A percentile compares a stretch with the other conserved stretches of the same genome.
These are phyloP conservation scores for Monosporascus ibericus DNA, from an alignment of 2,329 filamentous ascomycete species.

Conservation along the genomic window DNA sequence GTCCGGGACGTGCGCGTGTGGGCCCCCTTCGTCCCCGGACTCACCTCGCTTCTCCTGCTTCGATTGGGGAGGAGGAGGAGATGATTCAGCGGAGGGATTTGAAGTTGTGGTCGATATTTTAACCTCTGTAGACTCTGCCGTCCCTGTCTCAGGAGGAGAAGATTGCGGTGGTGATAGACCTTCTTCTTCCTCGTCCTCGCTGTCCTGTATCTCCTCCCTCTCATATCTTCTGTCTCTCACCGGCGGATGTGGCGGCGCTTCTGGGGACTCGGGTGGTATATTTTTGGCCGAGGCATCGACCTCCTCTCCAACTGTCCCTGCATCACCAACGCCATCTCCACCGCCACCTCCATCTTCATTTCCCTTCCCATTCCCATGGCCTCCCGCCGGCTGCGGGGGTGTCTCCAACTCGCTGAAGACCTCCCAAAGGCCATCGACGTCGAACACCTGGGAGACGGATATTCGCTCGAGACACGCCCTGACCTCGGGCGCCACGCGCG, in stretches of 20 bases:
- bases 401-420: conserved; percentile 45
- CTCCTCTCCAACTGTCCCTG: not conserved
- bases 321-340: not conserved
- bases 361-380: not conserved
- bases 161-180: conserved; percentile 12
- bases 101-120: not conserved
- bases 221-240: conserved; percentile 3
- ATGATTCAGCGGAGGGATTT: not conserved
- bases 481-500: conserved; percentile 15
- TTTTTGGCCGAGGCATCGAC: not conserved
- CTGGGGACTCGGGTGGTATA: conserved; percentile 2
- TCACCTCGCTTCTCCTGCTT: not conserved
- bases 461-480: conserved; percentile 41
- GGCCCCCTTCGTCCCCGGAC: not conserved
- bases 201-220: conserved; percentile 31
- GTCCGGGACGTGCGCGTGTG: conserved; percentile 26
- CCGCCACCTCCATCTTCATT: not conserved
- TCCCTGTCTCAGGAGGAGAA: not conserved
- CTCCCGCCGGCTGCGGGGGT: not conserved
- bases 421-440: conserved; percentile 52
- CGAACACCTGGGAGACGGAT: conserved; percentile 51
- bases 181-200: conserved; percentile 32
- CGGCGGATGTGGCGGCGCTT: conserved; percentile 1
- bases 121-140: not conserved
- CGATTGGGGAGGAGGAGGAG: not conserved